Evolutionary conservation across 2,329 filamentous ascomycete species (phyloP), one percentile per base, ranked within the genome.

Genomic region (Chrysosporium queenslandicum): DNA sequence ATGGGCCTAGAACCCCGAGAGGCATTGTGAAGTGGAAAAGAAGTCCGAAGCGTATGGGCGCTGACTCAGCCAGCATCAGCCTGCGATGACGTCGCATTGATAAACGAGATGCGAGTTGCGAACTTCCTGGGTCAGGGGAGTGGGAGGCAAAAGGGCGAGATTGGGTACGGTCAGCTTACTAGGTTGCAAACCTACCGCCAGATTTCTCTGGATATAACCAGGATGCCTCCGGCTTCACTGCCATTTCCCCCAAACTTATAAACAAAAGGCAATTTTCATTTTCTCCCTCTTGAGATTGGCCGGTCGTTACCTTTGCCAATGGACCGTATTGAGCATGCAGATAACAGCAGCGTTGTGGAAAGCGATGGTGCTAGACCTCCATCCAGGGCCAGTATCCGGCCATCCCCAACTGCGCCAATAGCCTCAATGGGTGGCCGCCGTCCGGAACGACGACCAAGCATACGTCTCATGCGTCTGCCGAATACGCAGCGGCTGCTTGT

Each of bases 271-370:
- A n/a, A 12, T 46, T n/a, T 34, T 32, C 9, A 12, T n/a, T 11
- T n/a, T 12, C 8, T 20, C 12, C 21, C 16, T 11, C 16, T 23
- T 20, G 34, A 12, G n/a, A n/a, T n/a, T n/a, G n/a, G n/a, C n/a
- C n/a, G n/a, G n/a, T n/a, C n/a, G n/a, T n/a, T n/a, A n/a, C n/a
- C n/a, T n/a, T n/a, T n/a, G n/a, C 32, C 36, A 54, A 70, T 70
- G 68, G 67, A 70, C 65, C 66, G 55, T 56, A 70, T 70, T 57
- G 68, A 69, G 58, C 58, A 60, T 34, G 59, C 42, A 25, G 45
- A 54, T 14, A 30, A 7, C 16, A 45, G n/a, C 39, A 36, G 42
- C 14, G 23, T 29, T 5, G n/a, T 30, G 32, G 34, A 20, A 21
- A 40, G 40, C 37, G 32, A n/a, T 32, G 4, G 42, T 23, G 23